These are phyloP conservation scores for Pulveroboletus sp. DNA, from an alignment of 768 basidiomycete genomes.

Conservation along the genomic window DNA sequence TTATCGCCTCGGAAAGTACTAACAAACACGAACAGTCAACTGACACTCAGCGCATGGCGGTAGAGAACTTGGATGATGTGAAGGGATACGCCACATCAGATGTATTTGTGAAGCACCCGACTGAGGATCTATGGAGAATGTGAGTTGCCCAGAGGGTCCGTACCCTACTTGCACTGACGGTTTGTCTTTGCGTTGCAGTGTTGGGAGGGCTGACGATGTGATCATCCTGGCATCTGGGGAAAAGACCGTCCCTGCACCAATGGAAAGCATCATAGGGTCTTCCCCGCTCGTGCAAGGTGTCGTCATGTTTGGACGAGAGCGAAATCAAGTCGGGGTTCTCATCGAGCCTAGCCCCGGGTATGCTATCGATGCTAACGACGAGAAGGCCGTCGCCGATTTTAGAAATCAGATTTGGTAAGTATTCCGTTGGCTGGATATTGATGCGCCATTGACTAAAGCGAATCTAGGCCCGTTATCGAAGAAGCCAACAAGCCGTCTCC, in stretches of 20 bases:
- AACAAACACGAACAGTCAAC: neutral
- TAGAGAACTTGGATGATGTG: conserved; percentile 35
- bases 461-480: conserved; percentile 38
- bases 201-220: conserved; percentile 37
- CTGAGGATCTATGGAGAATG: conserved; percentile 43
- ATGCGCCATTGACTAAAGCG: no score
- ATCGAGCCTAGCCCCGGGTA: conserved; percentile 24
- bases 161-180: no score
- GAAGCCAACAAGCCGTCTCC: conserved; percentile 43
- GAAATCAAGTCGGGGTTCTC: conserved; percentile 29
- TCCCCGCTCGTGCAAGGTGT: conserved; percentile 20
- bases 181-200: conserved; percentile 17
- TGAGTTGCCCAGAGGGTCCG: conserved; percentile 9
- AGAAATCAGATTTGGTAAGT: conserved; percentile 25
- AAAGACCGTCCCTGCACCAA: conserved; percentile 34
- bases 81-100: conserved; percentile 40
- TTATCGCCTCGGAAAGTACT: neutral
- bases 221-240: conserved; percentile 32
- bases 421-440: no score
- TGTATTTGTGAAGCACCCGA: conserved; percentile 44
- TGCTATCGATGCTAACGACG: conserved; percentile 13
- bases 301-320: conserved; percentile 33
- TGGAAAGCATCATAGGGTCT: conserved; percentile 22
- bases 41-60: neutral
- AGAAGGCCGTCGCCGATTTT: conserved; percentile 9